A percentile compares a stretch with the other conserved stretches of the same genome.
Conservation (phyloP, 2,329 filamentous ascomycete genomes). For the Trichoderma atroviride region DNA sequence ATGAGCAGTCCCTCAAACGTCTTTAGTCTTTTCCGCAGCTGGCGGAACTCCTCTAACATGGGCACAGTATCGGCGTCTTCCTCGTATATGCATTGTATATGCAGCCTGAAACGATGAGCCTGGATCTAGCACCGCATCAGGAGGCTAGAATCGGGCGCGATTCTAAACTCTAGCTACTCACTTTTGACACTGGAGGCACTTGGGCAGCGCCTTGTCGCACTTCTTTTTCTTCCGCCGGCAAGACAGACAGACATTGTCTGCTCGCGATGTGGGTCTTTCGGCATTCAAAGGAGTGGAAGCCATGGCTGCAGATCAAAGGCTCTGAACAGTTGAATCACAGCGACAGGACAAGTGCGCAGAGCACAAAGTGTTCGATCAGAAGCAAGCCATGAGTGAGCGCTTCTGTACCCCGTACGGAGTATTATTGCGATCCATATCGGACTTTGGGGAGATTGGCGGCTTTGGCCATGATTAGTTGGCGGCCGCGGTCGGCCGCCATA, state of each 20-base stretch:
- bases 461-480: neutral
- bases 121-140: neutral
- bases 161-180: neutral
- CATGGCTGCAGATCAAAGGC: neutral
- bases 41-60: constrained; percentile 22
- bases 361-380: neutral
- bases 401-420: neutral
- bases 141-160: neutral
- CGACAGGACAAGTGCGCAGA: neutral
- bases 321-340: neutral
- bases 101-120: neutral
- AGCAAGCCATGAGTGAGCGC: neutral
- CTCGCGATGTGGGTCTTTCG: constrained; percentile 1
- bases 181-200: constrained; percentile 17
- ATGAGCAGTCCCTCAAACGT: constrained; percentile 14
- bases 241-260: constrained; percentile 21
- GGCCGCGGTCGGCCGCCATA: constrained; percentile 10
- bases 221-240: constrained; percentile 24
- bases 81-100: constrained; percentile 20
- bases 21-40: constrained; percentile 21
- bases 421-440: neutral
- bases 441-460: neutral
- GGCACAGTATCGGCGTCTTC: constrained; percentile 18
- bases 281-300: neutral
- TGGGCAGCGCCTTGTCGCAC: constrained; percentile 21